Conservation (phyloP, 2,329 filamentous ascomycete species). For the Fusarium pseudoanthophilum region DNA sequence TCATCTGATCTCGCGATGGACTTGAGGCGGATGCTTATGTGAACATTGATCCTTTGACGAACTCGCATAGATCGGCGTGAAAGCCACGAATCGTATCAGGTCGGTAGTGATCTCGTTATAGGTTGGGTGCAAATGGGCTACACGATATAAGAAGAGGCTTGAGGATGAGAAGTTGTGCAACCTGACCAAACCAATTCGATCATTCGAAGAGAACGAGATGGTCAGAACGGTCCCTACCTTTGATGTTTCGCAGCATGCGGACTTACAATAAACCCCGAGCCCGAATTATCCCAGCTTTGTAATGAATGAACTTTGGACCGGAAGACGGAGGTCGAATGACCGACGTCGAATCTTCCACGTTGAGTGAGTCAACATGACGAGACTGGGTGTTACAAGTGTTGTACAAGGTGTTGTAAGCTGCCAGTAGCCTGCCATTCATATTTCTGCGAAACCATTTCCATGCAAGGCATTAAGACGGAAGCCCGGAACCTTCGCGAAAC, state of each 20-base stretch:
- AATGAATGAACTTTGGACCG: neutral
- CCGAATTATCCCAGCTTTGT: conserved; percentile 7
- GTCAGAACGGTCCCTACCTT: conserved; percentile 11
- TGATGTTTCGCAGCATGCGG: conserved; percentile 29
- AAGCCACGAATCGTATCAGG: neutral
- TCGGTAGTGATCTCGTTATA: neutral
- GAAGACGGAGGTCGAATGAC: neutral
- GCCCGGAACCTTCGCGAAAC: conserved; percentile 3
- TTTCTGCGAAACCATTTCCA: neutral
- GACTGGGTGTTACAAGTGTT: conserved; percentile 22
- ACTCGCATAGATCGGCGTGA: neutral
- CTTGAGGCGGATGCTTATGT: neutral
- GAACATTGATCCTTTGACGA: neutral
- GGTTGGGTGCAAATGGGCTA: conserved; percentile 4
- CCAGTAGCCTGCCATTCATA: conserved; percentile 3
- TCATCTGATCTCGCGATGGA: neutral
- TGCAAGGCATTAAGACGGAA: conserved; percentile 2
- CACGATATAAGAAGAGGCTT: conserved; percentile 20
- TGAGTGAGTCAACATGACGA: conserved; percentile 25
- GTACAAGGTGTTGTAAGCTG: conserved; percentile 9
- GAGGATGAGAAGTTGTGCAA: conserved; percentile 14
- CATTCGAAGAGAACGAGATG: neutral
- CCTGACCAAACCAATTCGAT: neutral
- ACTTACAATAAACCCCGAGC: conserved; percentile 30
- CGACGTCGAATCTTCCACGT: neutral